Evolutionary conservation across 495 filamentous ascomycete genomes (phyloP).

Genomic region (Neurospora terricola): DNA sequence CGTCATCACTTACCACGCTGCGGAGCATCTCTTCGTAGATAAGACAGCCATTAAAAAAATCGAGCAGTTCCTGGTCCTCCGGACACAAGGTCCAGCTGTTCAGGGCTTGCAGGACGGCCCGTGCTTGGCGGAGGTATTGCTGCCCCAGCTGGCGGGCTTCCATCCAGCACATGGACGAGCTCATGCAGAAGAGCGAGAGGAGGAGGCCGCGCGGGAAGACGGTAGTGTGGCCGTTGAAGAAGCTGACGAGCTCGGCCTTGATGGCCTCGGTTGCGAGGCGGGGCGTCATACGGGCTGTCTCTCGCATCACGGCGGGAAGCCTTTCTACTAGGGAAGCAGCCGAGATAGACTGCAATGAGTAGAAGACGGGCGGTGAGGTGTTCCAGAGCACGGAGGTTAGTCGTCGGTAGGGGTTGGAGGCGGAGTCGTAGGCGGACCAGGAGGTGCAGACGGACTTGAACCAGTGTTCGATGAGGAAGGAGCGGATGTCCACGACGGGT

Average conservation of each 20-base stretch:
- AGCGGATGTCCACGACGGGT: conserved; percentile 22
- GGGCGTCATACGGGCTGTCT: conserved; percentile 19
- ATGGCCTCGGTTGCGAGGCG: conserved; percentile 19
- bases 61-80: conserved; percentile 13
- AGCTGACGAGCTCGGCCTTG: conserved; percentile 16
- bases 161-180: conserved; percentile 28
- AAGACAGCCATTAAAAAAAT: conserved; percentile 27
- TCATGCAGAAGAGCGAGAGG: conserved; percentile 25
- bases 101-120: conserved; percentile 14
- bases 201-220: conserved; percentile 21
- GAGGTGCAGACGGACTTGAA: conserved; percentile 26
- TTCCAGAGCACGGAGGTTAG: conserved; percentile 20
- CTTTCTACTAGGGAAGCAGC: conserved; percentile 24
- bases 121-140: conserved; percentile 19
- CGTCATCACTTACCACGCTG: conserved; percentile 26
- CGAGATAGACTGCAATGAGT: conserved; percentile 22
- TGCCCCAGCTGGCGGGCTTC: conserved; percentile 22
- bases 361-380: conserved; percentile 16
- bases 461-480: conserved; percentile 27
- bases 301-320: conserved; percentile 20
- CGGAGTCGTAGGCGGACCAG: conserved; percentile 25
- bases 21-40: conserved; percentile 28
- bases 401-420: conserved; percentile 19
- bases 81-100: conserved; percentile 8
- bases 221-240: conserved; percentile 4